phyloP scores from a whole-genome alignment of 208 protist species.

The Porcisia deanei region DNA sequence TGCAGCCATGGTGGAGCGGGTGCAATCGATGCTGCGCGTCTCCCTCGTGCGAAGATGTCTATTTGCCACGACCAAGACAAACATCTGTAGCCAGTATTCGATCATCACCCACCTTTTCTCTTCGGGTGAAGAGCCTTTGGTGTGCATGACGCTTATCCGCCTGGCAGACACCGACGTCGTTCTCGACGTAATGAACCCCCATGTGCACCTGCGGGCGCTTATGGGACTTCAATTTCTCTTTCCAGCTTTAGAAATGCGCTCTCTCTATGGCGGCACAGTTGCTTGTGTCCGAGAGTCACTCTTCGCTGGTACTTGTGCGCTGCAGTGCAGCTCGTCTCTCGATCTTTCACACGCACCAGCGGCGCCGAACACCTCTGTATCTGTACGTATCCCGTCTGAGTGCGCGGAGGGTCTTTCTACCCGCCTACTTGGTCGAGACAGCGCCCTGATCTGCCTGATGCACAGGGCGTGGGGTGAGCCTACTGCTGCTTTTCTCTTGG shows the following conservation, averaged over 20 bases:
- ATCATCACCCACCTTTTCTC: slow-evolving; percentile 21
- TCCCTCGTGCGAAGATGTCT: slow-evolving; percentile 11
- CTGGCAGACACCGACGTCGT: neutral
- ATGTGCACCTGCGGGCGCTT: neutral
- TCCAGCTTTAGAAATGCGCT: neutral
- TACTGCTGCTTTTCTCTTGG: slow-evolving; percentile 3
- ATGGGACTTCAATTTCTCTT: slow-evolving; percentile 22
- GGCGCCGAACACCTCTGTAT: neutral
- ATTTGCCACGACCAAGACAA: neutral
- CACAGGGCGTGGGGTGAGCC: neutral
- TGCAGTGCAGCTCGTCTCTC: neutral
- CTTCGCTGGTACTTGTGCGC: neutral
- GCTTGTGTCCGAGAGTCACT: neutral
- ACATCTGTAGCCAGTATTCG: slow-evolving; percentile 22
- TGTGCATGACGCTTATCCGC: slow-evolving; percentile 18
- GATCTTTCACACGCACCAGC: neutral
- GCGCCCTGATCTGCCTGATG: slow-evolving; percentile 8
- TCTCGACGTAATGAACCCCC: neutral
- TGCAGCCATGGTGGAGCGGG: neutral
- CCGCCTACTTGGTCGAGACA: neutral
- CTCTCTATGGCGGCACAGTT: slow-evolving; percentile 10
- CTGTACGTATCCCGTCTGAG: neutral
- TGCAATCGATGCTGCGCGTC: slow-evolving; percentile 16
- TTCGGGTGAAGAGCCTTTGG: neutral
- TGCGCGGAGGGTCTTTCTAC: neutral